phyloP scores from a whole-genome alignment of 2,329 filamentous ascomycete genomes.

The Colletotrichum shisoi region DNA sequence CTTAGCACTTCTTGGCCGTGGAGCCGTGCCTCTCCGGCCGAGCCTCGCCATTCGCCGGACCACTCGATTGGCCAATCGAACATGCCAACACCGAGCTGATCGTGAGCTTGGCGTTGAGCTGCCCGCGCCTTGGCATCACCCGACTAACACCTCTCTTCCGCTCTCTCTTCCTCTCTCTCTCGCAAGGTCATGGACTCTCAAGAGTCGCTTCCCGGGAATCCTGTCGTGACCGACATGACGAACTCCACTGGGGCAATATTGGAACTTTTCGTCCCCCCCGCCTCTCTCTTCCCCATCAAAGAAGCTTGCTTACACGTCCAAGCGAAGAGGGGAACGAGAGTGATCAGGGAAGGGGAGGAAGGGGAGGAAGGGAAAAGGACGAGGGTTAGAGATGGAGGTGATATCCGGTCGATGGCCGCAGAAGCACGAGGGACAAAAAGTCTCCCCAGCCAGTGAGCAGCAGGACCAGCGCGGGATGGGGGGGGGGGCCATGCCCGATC shows the following conservation, averaged over 20 bases:
- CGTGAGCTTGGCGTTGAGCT: conserved; percentile 35
- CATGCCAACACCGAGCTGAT: conserved; percentile 13
- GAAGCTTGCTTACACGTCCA: conserved; percentile 16
- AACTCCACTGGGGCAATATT: conserved; percentile 20
- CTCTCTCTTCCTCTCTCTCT: neutral
- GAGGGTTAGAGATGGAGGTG: neutral
- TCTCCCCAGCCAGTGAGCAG: neutral
- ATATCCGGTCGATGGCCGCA: conserved; percentile 9
- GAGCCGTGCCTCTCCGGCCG: conserved; percentile 14
- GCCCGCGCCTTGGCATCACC: conserved; percentile 34
- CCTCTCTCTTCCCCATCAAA: conserved; percentile 6
- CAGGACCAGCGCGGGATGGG: neutral
- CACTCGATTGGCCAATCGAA: conserved; percentile 16
- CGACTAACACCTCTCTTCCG: conserved; percentile 15
- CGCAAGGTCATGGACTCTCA: conserved; percentile 7
- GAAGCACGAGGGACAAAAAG: neutral
- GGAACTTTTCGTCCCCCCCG: neutral
- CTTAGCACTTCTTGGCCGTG: conserved; percentile 38
- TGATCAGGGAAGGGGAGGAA: neutral
- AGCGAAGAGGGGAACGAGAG: conserved; percentile 11
- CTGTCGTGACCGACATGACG: conserved; percentile 23
- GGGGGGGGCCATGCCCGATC: conserved; percentile 3
- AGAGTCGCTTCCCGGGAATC: conserved; percentile 13
- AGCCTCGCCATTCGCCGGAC: conserved; percentile 9
- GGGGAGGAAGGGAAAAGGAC: neutral